Percentiles rank a stretch among this genome's conserved stretches.
Conservation (phyloP, 148 eudicot genomes). For the Vaccinium macrocarpon region DNA sequence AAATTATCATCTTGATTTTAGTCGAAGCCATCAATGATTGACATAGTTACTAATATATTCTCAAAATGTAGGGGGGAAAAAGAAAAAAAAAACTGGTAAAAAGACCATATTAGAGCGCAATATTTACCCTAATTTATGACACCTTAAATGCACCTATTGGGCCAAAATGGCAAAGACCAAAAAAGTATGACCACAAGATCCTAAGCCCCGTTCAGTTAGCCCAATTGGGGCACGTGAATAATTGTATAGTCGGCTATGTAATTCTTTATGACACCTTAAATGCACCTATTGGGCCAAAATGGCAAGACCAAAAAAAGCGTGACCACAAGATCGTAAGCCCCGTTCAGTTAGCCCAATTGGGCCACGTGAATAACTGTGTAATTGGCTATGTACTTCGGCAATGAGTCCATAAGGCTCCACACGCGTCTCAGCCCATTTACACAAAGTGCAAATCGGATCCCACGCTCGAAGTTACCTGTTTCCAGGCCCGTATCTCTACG, state of each 20-base stretch:
- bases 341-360: constrained; percentile 34
- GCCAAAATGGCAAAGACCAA: neutral
- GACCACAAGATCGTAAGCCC: constrained; percentile 39
- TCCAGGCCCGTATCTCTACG: constrained; percentile 46
- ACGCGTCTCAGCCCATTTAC: constrained; percentile 32
- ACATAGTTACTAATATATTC: too few relatives aligned
- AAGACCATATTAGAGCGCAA: too few relatives aligned
- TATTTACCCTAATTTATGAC: too few relatives aligned
- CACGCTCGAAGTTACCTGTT: constrained; percentile 24
- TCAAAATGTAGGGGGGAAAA: too few relatives aligned
- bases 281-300: neutral
- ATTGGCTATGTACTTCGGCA: constrained; percentile 21
- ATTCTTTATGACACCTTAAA: too few relatives aligned
- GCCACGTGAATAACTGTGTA: constrained; percentile 45
- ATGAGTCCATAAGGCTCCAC: constrained; percentile 28
- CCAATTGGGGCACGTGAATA: constrained; percentile 32
- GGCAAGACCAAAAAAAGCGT: neutral
- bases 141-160: too few relatives aligned
- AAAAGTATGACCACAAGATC: constrained; percentile 19
- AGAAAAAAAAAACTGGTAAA: too few relatives aligned
- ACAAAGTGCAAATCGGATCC: neutral
- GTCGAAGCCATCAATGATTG: too few relatives aligned
- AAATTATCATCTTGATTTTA: too few relatives aligned
- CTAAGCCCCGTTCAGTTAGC: constrained; percentile 54
- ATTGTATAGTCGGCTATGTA: constrained; percentile 32